A percentile compares a stretch with the other conserved stretches of the same genome.
Conservation (phyloP, 2,329 filamentous ascomycete species). For the Monascus ruber region DNA sequence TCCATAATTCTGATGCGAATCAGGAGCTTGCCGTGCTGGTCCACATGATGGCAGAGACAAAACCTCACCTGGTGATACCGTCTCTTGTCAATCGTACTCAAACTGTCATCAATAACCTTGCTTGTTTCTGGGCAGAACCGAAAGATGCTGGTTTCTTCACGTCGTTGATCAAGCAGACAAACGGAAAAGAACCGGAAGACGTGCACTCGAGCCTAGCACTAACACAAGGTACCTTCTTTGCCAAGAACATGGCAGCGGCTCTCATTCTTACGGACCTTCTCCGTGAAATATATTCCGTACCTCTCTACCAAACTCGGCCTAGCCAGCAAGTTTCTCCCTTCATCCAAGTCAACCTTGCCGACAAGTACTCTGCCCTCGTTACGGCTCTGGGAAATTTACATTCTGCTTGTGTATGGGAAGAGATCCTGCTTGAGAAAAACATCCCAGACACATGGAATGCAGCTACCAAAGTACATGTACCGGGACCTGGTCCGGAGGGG, state of each 20-base stretch:
- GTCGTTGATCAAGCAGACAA: slow-evolving; percentile 40
- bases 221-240: slow-evolving; percentile 59
- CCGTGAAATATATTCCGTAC: slow-evolving; percentile 58
- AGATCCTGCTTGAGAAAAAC: slow-evolving; percentile 60
- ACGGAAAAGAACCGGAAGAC: slow-evolving; percentile 9
- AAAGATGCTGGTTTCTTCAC: slow-evolving; percentile 55
- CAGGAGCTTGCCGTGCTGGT: slow-evolving; percentile 63
- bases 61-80: slow-evolving; percentile 69
- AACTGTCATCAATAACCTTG: slow-evolving; percentile 54
- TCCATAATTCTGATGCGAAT: slow-evolving; percentile 55
- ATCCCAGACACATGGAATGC: slow-evolving; percentile 54
- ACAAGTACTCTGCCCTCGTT: slow-evolving; percentile 68
- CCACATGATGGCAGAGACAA: slow-evolving; percentile 66
- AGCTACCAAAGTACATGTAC: slow-evolving; percentile 31
- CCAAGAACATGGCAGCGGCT: slow-evolving; percentile 66
- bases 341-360: slow-evolving; percentile 67
- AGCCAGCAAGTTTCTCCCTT: slow-evolving; percentile 52
- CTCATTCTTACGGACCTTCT: slow-evolving; percentile 68
- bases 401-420: slow-evolving; percentile 71
- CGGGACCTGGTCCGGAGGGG: slow-evolving; percentile 27
- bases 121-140: slow-evolving; percentile 50
- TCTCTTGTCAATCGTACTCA: slow-evolving; percentile 67
- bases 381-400: slow-evolving; percentile 66
- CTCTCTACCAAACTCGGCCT: slow-evolving; percentile 53
- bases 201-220: slow-evolving; percentile 25